Conservation (phyloP, 2,329 filamentous ascomycete genomes). For the Zymoseptoria tritici region DNA sequence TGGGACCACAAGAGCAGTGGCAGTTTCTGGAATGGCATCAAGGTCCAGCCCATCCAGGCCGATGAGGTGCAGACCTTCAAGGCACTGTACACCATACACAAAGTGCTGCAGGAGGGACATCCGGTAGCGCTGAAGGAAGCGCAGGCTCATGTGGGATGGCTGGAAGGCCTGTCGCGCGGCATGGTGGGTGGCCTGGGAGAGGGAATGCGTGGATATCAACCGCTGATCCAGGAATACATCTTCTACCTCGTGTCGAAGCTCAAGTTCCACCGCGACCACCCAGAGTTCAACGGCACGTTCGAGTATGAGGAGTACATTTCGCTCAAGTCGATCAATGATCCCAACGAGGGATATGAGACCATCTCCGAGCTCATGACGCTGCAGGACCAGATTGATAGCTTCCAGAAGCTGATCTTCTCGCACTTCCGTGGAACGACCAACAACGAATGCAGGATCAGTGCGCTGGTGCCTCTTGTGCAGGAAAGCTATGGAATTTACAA, state of each 20-base stretch:
- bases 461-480: slow-evolving; percentile 84
- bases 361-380: slow-evolving; percentile 94
- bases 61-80: slow-evolving; percentile 99
- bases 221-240: slow-evolving; percentile 93
- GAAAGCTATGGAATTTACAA: slow-evolving; percentile 99
- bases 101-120: slow-evolving; percentile 94
- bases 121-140: slow-evolving; percentile 81
- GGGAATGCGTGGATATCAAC: slow-evolving; percentile 60
- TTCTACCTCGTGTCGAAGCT: slow-evolving; percentile 92
- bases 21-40: slow-evolving; percentile 97
- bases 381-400: slow-evolving; percentile 96
- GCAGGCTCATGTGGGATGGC: slow-evolving; percentile 79
- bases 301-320: slow-evolving; percentile 99
- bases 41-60: slow-evolving; percentile 98
- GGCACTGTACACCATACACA: slow-evolving; percentile 92
- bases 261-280: slow-evolving; percentile 91
- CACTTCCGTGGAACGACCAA: slow-evolving; percentile 87
- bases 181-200: slow-evolving; percentile 75
- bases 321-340: slow-evolving; percentile 95
- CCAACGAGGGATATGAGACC: slow-evolving; percentile 94
- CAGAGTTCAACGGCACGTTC: slow-evolving; percentile 97
- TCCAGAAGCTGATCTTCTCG: slow-evolving; percentile 97
- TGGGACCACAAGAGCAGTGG: slow-evolving; percentile 97
- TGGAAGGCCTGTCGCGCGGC: slow-evolving; percentile 83
- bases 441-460: slow-evolving; percentile 94